phyloP scores from a whole-genome alignment of 2,329 filamentous ascomycete species.

The Aspergillus melleus region DNA sequence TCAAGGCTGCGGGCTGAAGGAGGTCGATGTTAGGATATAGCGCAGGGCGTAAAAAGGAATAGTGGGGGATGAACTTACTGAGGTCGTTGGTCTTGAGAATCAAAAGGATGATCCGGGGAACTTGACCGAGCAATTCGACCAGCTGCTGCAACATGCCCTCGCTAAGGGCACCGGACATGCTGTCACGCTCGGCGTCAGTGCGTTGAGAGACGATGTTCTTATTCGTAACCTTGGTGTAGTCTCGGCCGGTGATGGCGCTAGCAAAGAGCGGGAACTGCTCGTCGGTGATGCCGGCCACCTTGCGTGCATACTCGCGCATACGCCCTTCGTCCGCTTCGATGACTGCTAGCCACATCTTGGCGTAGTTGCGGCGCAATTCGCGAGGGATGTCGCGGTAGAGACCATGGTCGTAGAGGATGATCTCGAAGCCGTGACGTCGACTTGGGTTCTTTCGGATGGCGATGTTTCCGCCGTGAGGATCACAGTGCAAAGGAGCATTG shows the following conservation, averaged over 20 bases:
- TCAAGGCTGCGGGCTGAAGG: conserved; percentile 74
- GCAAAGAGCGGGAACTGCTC: conserved; percentile 94
- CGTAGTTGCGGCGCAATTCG: conserved; percentile 77
- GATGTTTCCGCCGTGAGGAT: conserved; percentile 95
- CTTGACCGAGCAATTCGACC: conserved; percentile 81
- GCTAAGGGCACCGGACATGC: conserved; percentile 79
- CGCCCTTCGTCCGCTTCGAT: conserved; percentile 80
- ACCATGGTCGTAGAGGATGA: conserved; percentile 95
- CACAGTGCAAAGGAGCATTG: conserved; percentile 87
- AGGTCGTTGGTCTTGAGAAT: conserved; percentile 98
- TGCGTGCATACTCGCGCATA: conserved; percentile 86
- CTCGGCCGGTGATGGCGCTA: conserved; percentile 90
- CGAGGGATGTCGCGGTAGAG: conserved; percentile 90
- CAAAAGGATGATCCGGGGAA: conserved; percentile 87
- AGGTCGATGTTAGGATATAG: background rate
- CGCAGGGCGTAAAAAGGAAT: no score
- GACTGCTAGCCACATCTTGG: conserved; percentile 95
- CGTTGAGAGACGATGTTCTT: conserved; percentile 60
- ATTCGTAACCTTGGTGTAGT: conserved; percentile 72
- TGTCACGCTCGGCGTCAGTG: conserved; percentile 75
- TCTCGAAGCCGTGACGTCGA: conserved; percentile 78
- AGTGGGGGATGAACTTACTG: conserved; percentile 60
- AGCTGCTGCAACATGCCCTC: conserved; percentile 87
- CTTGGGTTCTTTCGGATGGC: conserved; percentile 76
- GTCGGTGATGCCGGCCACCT: conserved; percentile 85